phyloP scores from a whole-genome alignment of 2,329 filamentous ascomycete species.

The Macroventuria anomochaeta region DNA sequence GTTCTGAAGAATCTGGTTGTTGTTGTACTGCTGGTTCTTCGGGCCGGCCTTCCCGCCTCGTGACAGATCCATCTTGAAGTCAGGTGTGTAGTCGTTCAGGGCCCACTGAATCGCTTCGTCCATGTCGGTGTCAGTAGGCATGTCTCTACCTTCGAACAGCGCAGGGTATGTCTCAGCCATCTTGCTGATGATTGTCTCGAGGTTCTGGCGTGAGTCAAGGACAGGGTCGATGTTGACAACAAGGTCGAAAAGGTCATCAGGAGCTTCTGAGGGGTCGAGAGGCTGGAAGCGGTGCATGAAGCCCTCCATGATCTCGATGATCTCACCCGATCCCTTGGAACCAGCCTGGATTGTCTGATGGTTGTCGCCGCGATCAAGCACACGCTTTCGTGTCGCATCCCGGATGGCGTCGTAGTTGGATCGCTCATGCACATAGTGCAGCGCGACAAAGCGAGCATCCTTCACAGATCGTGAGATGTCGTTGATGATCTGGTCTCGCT shows the following conservation, averaged over 20 bases:
- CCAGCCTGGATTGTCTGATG: conserved; percentile 94
- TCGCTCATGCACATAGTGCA: conserved; percentile 84
- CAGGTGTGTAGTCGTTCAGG: conserved; percentile 76
- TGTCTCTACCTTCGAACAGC: conserved; percentile 64
- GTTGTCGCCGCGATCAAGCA: conserved; percentile 88
- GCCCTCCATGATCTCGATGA: conserved; percentile 91
- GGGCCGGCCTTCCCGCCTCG: conserved; percentile 45
- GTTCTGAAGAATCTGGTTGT: conserved; percentile 44
- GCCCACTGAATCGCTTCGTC: conserved; percentile 80
- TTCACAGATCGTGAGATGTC: conserved; percentile 71
- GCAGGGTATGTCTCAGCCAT: conserved; percentile 80
- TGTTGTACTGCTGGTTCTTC: conserved; percentile 39
- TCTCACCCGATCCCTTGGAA: conserved; percentile 74
- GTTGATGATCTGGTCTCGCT: conserved; percentile 84
- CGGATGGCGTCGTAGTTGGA: conserved; percentile 73
- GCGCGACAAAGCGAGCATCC: conserved; percentile 75
- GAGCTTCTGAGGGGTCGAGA: conserved; percentile 68
- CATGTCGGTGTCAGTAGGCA: conserved; percentile 76
- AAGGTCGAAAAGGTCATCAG: conserved; percentile 82
- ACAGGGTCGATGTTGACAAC: conserved; percentile 84
- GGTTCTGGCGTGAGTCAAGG: conserved; percentile 79
- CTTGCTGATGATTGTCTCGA: conserved; percentile 76
- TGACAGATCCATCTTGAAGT: conserved; percentile 76
- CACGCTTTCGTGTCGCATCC: conserved; percentile 75
- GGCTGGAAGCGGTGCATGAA: conserved; percentile 88